Evolutionary conservation across 495 filamentous ascomycete genomes (phyloP).

Genomic region (Polyplosphaeria fusca): DNA sequence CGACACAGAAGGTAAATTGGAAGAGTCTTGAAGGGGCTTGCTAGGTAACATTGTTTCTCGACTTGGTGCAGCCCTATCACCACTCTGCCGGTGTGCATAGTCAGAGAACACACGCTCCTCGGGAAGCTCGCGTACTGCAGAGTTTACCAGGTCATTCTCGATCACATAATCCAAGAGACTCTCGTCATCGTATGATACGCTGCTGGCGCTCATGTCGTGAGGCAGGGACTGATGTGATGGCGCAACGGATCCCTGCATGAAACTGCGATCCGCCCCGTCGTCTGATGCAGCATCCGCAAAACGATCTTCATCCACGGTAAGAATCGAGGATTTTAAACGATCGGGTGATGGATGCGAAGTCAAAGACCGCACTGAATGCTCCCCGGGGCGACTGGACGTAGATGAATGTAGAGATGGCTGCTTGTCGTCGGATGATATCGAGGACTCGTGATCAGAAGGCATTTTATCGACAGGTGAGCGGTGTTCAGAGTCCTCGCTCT

Average conservation of each 20-base stretch:
- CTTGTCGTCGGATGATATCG: neutral
- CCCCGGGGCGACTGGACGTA: neutral
- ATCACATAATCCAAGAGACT: slow-evolving; percentile 28
- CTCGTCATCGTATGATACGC: slow-evolving; percentile 30
- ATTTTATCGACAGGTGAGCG: neutral
- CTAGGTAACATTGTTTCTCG: slow-evolving; percentile 8
- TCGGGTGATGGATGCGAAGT: neutral
- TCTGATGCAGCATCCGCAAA: slow-evolving; percentile 34
- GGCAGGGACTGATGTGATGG: slow-evolving; percentile 6
- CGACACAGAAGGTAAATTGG: neutral
- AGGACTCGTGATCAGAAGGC: neutral
- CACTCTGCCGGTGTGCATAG: neutral
- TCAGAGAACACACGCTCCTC: neutral
- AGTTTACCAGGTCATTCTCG: slow-evolving; percentile 23
- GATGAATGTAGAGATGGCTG: neutral
- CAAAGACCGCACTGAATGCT: neutral
- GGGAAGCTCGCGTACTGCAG: neutral
- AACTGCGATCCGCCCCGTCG: slow-evolving; percentile 22
- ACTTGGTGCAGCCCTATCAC: slow-evolving; percentile 5
- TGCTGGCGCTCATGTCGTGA: slow-evolving; percentile 18
- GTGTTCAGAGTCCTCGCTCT: too few relatives aligned
- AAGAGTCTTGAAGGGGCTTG: neutral
- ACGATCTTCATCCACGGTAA: slow-evolving; percentile 29
- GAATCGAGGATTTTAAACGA: slow-evolving; percentile 12
- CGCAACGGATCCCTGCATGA: neutral